phyloP scores from a whole-genome alignment of 2,329 filamentous ascomycete species.

The Penicillium oxalicum region DNA sequence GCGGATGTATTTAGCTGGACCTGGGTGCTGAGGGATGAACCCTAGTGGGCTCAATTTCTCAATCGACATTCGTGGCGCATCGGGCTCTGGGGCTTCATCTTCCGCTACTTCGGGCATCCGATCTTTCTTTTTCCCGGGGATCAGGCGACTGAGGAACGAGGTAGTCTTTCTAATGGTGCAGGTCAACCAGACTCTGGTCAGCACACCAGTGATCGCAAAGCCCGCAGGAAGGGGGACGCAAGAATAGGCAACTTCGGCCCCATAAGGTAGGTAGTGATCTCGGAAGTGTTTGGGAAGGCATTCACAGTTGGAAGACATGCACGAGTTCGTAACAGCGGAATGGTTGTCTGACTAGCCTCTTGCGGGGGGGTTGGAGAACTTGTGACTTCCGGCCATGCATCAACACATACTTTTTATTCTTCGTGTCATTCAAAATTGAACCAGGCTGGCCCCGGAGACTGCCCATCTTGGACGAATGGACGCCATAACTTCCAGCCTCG shows the following conservation, averaged over 20 bases:
- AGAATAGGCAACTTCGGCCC: too few relatives aligned
- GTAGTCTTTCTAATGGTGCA: conserved; percentile 63
- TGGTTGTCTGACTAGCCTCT: too few relatives aligned
- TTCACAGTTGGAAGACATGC: too few relatives aligned
- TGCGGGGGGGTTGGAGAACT: too few relatives aligned
- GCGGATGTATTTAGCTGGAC: conserved; percentile 85
- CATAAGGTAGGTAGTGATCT: too few relatives aligned
- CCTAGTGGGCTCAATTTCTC: conserved; percentile 71
- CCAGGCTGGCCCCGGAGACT: conserved; percentile 27
- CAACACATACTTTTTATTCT: conserved; percentile 59
- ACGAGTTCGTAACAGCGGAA: too few relatives aligned
- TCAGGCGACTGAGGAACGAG: conserved; percentile 84
- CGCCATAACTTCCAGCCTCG: conserved; percentile 35
- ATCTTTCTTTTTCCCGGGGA: conserved; percentile 68
- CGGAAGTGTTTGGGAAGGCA: too few relatives aligned
- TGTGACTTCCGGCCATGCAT: too few relatives aligned
- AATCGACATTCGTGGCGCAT: conserved; percentile 68
- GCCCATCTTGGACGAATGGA: conserved; percentile 25
- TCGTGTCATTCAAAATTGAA: conserved; percentile 35
- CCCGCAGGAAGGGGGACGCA: too few relatives aligned
- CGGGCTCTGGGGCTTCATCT: conserved; percentile 63
- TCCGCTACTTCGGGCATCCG: conserved; percentile 38
- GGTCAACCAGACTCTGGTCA: conserved; percentile 7
- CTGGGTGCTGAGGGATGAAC: conserved; percentile 80
- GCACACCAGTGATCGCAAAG: neutral